phyloP scores from a whole-genome alignment of 179 eudicot species.

The Carnegiea gigantea region DNA sequence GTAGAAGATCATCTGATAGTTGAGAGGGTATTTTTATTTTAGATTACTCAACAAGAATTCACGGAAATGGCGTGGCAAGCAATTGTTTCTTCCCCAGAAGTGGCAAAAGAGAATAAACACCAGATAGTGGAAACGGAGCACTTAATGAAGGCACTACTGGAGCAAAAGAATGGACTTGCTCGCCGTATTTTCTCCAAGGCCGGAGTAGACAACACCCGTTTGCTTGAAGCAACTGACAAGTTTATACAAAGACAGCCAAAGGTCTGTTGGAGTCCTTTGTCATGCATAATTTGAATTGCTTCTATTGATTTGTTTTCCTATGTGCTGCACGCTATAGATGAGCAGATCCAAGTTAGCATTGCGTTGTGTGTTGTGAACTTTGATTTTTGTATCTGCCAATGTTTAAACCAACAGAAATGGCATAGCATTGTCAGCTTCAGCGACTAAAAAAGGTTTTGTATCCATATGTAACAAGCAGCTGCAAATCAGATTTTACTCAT shows the following conservation, averaged over 20 bases:
- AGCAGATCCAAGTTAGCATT: neutral
- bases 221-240: conserved; percentile 89
- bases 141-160: conserved; percentile 85
- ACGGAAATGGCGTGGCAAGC: conserved; percentile 99
- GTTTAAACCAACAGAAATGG: neutral
- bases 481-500: too few relatives aligned
- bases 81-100: conserved; percentile 85
- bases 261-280: conserved; percentile 38
- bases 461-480: neutral
- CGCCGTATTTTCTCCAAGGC: conserved; percentile 90
- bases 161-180: conserved; percentile 98
- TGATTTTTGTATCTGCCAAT: neutral
- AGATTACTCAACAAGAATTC: conserved; percentile 90
- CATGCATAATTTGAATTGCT: neutral
- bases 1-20: neutral
- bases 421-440: neutral
- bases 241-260: conserved; percentile 90
- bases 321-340: neutral
- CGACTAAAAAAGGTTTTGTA: neutral
- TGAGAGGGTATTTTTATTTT: conserved; percentile 15
- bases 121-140: conserved; percentile 98
- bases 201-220: conserved; percentile 87
- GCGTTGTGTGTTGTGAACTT: neutral
- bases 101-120: conserved; percentile 92
- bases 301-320: neutral